Conservation (phyloP, 78 protist species). For the Dictyostelium firmibasis region DNA sequence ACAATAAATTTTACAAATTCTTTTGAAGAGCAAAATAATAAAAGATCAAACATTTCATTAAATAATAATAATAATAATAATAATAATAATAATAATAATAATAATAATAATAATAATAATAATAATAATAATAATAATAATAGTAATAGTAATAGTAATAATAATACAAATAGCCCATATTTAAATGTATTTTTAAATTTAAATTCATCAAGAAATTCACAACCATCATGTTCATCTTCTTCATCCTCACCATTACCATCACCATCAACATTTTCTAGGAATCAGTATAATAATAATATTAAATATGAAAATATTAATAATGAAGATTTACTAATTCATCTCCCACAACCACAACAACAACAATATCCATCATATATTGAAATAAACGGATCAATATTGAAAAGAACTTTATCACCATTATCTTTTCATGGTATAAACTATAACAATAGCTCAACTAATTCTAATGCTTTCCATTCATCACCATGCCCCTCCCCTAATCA, state of each 20-base stretch:
- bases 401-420: neutral
- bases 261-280: neutral
- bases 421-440: neutral
- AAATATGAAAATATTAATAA: neutral
- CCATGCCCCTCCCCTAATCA: neutral
- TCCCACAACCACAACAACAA: no score
- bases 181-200: neutral
- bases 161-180: neutral
- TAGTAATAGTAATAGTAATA: neutral
- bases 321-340: no score
- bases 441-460: no score
- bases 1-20: no score
- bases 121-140: neutral
- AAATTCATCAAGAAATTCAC: neutral
- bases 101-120: neutral
- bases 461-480: neutral
- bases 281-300: no score
- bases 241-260: neutral
- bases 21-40: no score
- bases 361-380: no score
- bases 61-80: no score
- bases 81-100: neutral
- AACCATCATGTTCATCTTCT: neutral
- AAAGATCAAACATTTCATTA: no score
- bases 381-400: no score